These are phyloP conservation scores for Podosphaera aphanis DNA, from an alignment of 2,329 filamentous ascomycete genomes.

Conservation along the genomic window DNA sequence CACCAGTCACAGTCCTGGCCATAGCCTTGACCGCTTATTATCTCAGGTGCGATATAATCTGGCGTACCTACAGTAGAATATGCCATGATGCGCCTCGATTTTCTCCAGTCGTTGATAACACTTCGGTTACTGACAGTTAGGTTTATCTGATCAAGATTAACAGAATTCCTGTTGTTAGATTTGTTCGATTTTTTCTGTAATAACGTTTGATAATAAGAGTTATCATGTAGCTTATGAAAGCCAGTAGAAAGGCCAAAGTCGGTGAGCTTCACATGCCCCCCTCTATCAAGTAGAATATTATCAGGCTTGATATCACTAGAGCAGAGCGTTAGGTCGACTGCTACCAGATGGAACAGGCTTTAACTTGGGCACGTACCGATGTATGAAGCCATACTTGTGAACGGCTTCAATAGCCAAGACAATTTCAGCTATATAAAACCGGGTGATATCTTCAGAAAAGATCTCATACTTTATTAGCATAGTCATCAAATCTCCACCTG, in stretches of 20 bases:
- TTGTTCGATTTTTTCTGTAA: constrained; percentile 54
- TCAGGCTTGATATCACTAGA: constrained; percentile 92
- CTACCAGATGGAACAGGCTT: not conserved
- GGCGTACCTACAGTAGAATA: constrained; percentile 97
- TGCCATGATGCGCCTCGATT: constrained; percentile 81
- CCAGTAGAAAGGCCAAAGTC: constrained; percentile 96
- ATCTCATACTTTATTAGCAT: constrained; percentile 99
- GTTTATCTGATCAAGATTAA: constrained; percentile 94
- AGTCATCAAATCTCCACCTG: constrained; percentile 95
- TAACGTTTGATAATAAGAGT: constrained; percentile 93
- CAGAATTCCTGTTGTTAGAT: constrained; percentile 67
- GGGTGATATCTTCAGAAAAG: constrained; percentile 93
- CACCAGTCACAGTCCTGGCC: constrained; percentile 97
- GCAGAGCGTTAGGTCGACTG: constrained; percentile 3
- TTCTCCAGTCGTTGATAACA: constrained; percentile 97
- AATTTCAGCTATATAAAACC: constrained; percentile 98
- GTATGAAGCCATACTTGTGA: constrained; percentile 92
- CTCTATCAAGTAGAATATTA: constrained; percentile 87
- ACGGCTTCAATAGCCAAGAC: constrained; percentile 96
- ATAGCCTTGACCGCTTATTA: constrained; percentile 91
- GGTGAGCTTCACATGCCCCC: constrained; percentile 92
- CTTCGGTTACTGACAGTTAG: constrained; percentile 91
- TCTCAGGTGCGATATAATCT: constrained; percentile 95
- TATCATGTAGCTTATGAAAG: constrained; percentile 93
- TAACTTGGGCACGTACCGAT: constrained; percentile 42